Conservation (phyloP, 2,329 filamentous ascomycete species). For the Colletotrichum sp. region DNA sequence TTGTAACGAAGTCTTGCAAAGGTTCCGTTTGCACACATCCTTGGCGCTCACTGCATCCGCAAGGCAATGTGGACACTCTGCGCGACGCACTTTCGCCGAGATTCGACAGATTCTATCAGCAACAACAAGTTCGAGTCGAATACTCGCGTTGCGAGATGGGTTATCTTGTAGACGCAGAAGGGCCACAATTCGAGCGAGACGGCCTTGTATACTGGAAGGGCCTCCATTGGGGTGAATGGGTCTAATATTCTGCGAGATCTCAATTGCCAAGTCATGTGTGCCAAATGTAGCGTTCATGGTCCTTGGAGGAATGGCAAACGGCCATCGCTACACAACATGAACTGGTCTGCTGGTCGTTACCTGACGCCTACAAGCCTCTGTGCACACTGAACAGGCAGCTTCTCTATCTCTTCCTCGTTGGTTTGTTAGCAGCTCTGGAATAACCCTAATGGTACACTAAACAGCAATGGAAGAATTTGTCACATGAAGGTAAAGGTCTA, state of each 20-base stretch:
- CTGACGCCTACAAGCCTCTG: background rate
- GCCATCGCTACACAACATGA: background rate
- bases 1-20: constrained; percentile 64
- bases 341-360: background rate
- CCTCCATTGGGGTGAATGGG: background rate
- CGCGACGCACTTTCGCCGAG: constrained; percentile 48
- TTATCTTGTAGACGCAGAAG: constrained; percentile 60
- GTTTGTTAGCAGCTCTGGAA: background rate
- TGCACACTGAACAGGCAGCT: background rate
- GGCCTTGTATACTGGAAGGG: constrained; percentile 23
- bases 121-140: constrained; percentile 48
- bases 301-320: background rate
- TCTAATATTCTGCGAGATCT: background rate
- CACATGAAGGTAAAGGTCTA: background rate
- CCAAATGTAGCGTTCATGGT: background rate
- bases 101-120: constrained; percentile 57
- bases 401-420: background rate
- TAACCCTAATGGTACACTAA: background rate
- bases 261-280: background rate
- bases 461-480: background rate
- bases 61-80: constrained; percentile 52
- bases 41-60: constrained; percentile 59
- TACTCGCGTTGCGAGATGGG: constrained; percentile 60
- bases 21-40: constrained; percentile 54
- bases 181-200: constrained; percentile 42